These are phyloP conservation scores for Fusarium subglutinans DNA, from an alignment of 2,329 filamentous ascomycete genomes.

Conservation along the genomic window DNA sequence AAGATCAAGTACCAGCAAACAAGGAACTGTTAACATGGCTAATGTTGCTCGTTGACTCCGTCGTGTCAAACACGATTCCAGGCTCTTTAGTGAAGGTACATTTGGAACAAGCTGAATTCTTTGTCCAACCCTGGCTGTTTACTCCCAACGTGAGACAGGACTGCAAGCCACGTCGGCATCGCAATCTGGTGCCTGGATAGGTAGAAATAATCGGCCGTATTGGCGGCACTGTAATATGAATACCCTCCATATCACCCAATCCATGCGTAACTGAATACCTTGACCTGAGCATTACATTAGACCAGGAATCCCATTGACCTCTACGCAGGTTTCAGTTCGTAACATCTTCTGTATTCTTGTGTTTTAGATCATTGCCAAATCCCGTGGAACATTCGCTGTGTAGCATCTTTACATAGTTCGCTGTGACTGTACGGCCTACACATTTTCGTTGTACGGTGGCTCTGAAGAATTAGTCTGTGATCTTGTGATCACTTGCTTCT, in stretches of 20 bases:
- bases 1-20: not conserved
- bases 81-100: not conserved
- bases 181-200: not conserved
- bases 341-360: not conserved
- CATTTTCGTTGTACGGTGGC: not conserved
- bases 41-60: not conserved
- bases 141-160: not conserved
- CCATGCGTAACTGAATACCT: not conserved
- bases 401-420: not conserved
- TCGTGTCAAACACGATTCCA: conserved; percentile 11
- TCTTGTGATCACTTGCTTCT: not conserved
- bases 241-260: not conserved
- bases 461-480: too few relatives aligned
- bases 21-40: not conserved
- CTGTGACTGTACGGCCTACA: not conserved
- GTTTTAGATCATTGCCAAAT: not conserved
- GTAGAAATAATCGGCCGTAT: not conserved
- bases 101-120: conserved; percentile 13
- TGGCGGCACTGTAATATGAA: not conserved
- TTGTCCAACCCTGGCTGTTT: conserved; percentile 3
- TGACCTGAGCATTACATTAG: not conserved
- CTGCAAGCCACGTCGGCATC: conserved; percentile 11
- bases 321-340: not conserved
- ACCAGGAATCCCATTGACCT: not conserved
- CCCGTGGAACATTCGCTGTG: not conserved